Percentiles rank a stretch among this genome's conserved stretches.
Conservation (phyloP, 495 filamentous ascomycete genomes). For the Haplographium delicatum region DNA sequence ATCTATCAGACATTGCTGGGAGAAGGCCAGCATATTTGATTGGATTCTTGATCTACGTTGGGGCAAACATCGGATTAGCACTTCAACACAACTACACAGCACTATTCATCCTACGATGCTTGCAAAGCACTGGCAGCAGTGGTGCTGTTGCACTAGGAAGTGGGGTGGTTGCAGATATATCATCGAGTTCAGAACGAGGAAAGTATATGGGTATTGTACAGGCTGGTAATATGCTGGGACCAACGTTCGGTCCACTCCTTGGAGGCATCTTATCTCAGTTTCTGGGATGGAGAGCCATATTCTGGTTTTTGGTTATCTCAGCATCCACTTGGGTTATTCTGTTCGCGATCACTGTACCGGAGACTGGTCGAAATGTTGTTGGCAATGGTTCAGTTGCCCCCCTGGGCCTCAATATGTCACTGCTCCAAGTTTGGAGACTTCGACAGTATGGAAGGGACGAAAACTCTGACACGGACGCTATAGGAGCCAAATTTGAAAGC, state of each 20-base stretch:
- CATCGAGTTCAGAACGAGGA: slow-evolving; percentile 50
- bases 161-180: slow-evolving; percentile 54
- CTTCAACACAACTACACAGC: slow-evolving; percentile 52
- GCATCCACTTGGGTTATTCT: slow-evolving; percentile 43
- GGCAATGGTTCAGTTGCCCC: slow-evolving; percentile 51
- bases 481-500: slow-evolving; percentile 13
- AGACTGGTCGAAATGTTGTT: slow-evolving; percentile 62
- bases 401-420: slow-evolving; percentile 44
- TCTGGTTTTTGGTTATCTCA: slow-evolving; percentile 64
- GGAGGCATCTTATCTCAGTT: slow-evolving; percentile 57
- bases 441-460: slow-evolving; percentile 27
- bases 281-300: slow-evolving; percentile 62
- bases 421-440: slow-evolving; percentile 36
- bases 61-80: slow-evolving; percentile 56
- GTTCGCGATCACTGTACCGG: slow-evolving; percentile 50
- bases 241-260: slow-evolving; percentile 53
- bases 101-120: slow-evolving; percentile 53
- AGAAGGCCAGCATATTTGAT: slow-evolving; percentile 53
- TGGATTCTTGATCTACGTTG: slow-evolving; percentile 49
- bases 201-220: slow-evolving; percentile 46
- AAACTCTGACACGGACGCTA: slow-evolving; percentile 13
- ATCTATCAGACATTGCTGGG: slow-evolving; percentile 50
- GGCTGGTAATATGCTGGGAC: slow-evolving; percentile 37
- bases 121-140: slow-evolving; percentile 50
- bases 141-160: slow-evolving; percentile 43